Conservation (phyloP, 2,329 filamentous ascomycete species). For the Colletotrichum theobromicola region DNA sequence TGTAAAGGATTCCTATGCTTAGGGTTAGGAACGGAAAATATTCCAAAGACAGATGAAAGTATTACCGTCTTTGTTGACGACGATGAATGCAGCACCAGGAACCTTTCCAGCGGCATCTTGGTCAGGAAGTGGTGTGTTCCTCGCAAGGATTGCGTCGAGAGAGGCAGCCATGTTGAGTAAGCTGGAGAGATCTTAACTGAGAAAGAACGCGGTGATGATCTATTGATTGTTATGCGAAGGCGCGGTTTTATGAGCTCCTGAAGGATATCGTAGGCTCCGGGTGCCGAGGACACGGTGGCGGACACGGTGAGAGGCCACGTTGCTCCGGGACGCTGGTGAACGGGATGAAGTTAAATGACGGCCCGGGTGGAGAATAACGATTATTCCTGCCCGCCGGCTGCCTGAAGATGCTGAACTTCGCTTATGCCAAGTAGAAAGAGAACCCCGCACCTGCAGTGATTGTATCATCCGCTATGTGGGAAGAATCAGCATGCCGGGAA, state of each 20-base stretch:
- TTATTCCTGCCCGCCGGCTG: not conserved
- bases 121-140: conserved; percentile 30
- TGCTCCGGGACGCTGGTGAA: not conserved
- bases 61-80: conserved; percentile 35
- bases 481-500: not conserved
- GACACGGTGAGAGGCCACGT: conserved; percentile 16
- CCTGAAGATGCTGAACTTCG: not conserved
- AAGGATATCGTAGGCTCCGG: not conserved
- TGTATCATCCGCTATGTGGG: not conserved
- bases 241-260: not conserved
- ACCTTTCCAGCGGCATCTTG: conserved; percentile 35
- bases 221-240: too few species aligned
- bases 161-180: not conserved
- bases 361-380: not conserved
- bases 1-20: conserved; percentile 36
- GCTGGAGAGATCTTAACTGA: too few species aligned
- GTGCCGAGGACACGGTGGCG: conserved; percentile 5
- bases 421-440: not conserved
- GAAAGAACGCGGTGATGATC: not conserved
- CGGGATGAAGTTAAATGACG: not conserved
- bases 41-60: not conserved
- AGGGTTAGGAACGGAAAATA: not conserved
- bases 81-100: conserved; percentile 40
- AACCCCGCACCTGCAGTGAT: not conserved
- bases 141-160: conserved; percentile 29